Evolutionary conservation across 768 basidiomycete genomes (phyloP), one percentile per base, ranked within the genome.

Genomic region (Termitomyces sp.): DNA sequence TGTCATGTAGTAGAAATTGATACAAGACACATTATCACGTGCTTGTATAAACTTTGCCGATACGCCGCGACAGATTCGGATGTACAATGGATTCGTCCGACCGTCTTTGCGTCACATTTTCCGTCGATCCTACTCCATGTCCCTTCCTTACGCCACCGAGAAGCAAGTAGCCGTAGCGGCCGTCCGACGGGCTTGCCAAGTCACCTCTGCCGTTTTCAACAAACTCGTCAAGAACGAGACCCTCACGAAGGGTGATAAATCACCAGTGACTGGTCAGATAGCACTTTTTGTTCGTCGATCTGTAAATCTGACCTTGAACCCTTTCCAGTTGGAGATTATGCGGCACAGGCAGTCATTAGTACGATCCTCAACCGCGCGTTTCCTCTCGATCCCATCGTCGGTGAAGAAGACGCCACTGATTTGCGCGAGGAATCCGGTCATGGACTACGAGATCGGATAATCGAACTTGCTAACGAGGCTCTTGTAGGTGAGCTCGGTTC

Each of bases 281-380:
- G 31, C 33, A 46, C 4, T 34, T 54, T n/a, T 12, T n/a, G 1
- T 55, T 26, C 33, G 31, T 46, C 41, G 16, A 53, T 41, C 28
- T 56, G 24, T n/a, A 22, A 37, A 31, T 36, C 33, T 10, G 51
- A 55, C 57, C 51, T 57, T 39, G 26, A 44, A 36, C 29, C 31
- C 33, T 28, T 26, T 64, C 3, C 63, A 95, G 94, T 97, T 22
- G 97, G 90, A 37, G 97, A 98, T 72, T 94, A 88, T 70, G 83
- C 95, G 4, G 92, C 95, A 0, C 97, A 99, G 68, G 92, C 95
- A 0, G 84, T 98, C 42, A 86, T 99, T 65, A 89, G 88, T 59
- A 79, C 87, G 8, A 88, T 98, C 66, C 81, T 99, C 36, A 69
- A 72, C 16, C 75, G 76, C 13, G 84, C 87, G 0, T 98, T 97